Evolutionary conservation across 495 filamentous ascomycete species (phyloP).

Genomic region (Trichoderma orchidacearum): DNA sequence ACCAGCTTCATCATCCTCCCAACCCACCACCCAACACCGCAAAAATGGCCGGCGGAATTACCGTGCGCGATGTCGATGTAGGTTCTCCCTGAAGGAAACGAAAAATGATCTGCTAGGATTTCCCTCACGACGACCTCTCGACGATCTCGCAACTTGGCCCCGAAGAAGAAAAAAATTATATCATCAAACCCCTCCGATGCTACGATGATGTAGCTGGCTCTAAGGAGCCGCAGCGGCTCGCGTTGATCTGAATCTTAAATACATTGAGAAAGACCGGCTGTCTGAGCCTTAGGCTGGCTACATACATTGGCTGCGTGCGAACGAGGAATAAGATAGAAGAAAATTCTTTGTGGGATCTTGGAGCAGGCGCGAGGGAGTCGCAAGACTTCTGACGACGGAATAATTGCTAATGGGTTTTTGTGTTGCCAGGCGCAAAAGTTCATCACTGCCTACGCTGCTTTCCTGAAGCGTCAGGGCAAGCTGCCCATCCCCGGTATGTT

Average conservation of each 20-base stretch:
- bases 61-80: conserved; percentile 86
- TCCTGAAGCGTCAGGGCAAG: conserved; percentile 98
- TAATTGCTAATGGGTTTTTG: conserved; percentile 38
- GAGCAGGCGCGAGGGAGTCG: conserved; percentile 47
- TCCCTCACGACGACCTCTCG: conserved; percentile 9
- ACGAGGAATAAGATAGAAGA: conserved; percentile 7
- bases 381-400: conserved; percentile 47
- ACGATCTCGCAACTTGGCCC: conserved; percentile 14
- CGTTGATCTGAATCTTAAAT: not conserved
- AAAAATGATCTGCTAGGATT: not conserved
- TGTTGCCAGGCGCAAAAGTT: conserved; percentile 73
- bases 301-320: not conserved
- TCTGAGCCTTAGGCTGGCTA: not conserved
- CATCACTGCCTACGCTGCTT: conserved; percentile 85
- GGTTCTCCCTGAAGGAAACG: conserved; percentile 24
- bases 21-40: conserved; percentile 28
- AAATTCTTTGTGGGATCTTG: conserved; percentile 4
- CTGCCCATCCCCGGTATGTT: conserved; percentile 81
- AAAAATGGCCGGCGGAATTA: conserved; percentile 71
- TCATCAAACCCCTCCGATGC: not conserved
- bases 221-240: not conserved
- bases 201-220: not conserved
- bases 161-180: conserved; percentile 5
- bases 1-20: not conserved
- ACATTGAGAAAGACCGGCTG: not conserved